Evolutionary conservation across 805 yeast species (phyloP).

Genomic region (Yamadazyma sp.): DNA sequence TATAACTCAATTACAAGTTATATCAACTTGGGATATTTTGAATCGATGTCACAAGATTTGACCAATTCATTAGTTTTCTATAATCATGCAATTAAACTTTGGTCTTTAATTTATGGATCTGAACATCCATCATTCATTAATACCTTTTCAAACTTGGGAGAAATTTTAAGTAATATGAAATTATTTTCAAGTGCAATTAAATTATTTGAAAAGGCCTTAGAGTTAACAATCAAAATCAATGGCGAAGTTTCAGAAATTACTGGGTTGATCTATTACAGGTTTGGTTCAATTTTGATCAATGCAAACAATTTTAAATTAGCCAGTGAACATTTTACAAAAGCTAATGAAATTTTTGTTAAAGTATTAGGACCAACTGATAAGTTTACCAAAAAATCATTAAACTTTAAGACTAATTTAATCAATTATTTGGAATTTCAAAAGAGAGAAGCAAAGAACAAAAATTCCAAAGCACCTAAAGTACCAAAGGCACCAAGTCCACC

Average conservation of each 20-base stretch:
- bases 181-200: slow-evolving; percentile 46
- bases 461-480: not conserved
- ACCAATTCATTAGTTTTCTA: slow-evolving; percentile 61
- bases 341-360: slow-evolving; percentile 54
- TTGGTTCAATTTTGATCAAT: slow-evolving; percentile 46
- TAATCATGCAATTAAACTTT: slow-evolving; percentile 54
- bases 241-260: slow-evolving; percentile 61
- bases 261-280: slow-evolving; percentile 66
- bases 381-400: slow-evolving; percentile 63
- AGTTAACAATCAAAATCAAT: slow-evolving; percentile 46
- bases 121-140: slow-evolving; percentile 70
- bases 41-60: slow-evolving; percentile 56
- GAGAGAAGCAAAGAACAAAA: slow-evolving; percentile 24
- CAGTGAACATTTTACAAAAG: slow-evolving; percentile 49
- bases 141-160: slow-evolving; percentile 58
- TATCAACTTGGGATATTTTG: slow-evolving; percentile 72
- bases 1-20: slow-evolving; percentile 69
- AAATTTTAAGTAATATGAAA: slow-evolving; percentile 53
- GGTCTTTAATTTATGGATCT: slow-evolving; percentile 57
- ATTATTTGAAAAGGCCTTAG: slow-evolving; percentile 53
- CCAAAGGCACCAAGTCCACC: slow-evolving; percentile 15
- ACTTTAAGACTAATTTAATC: slow-evolving; percentile 60
- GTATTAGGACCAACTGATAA: slow-evolving; percentile 66
- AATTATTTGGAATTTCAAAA: slow-evolving; percentile 45
- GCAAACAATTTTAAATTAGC: slow-evolving; percentile 54